These are phyloP conservation scores for Amylostereum chailletii DNA, from an alignment of 1,284 basidiomycete species.

Conservation along the genomic window DNA sequence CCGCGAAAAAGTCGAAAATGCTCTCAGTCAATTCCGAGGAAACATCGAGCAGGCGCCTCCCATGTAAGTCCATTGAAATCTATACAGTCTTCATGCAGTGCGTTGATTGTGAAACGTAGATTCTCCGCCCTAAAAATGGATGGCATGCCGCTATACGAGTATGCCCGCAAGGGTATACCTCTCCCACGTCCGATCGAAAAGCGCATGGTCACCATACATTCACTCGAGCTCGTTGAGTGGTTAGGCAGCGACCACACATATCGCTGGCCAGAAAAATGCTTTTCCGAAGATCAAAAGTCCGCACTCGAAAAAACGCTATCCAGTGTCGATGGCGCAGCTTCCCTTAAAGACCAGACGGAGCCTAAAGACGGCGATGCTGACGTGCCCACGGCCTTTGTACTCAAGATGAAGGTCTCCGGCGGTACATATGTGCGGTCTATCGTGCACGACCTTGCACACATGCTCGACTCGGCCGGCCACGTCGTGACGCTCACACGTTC, in stretches of 20 bases:
- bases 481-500: constrained; percentile 84
- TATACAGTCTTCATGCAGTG: too few relatives aligned
- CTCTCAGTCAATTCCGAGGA: constrained; percentile 76
- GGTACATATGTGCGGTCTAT: constrained; percentile 95
- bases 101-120: constrained; percentile 30
- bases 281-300: constrained; percentile 62
- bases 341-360: constrained; percentile 26
- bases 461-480: constrained; percentile 80
- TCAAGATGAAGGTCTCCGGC: constrained; percentile 89
- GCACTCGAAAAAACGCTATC: constrained; percentile 61
- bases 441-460: constrained; percentile 82
- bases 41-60: constrained; percentile 87
- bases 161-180: constrained; percentile 84
- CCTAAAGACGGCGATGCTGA: constrained; percentile 22
- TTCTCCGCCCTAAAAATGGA: constrained; percentile 99
- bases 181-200: constrained; percentile 89
- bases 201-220: constrained; percentile 78
- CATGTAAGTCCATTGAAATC: constrained; percentile 49
- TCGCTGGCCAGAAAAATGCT: constrained; percentile 63
- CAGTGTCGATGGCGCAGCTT: constrained; percentile 26
- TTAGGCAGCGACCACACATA: constrained; percentile 55
- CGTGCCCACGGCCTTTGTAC: constrained; percentile 73
- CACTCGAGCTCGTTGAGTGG: constrained; percentile 71
- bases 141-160: constrained; percentile 92
- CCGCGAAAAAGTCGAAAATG: constrained; percentile 61